phyloP scores from a whole-genome alignment of 176 grass and related monocot species.

The Eragrostis curvula region DNA sequence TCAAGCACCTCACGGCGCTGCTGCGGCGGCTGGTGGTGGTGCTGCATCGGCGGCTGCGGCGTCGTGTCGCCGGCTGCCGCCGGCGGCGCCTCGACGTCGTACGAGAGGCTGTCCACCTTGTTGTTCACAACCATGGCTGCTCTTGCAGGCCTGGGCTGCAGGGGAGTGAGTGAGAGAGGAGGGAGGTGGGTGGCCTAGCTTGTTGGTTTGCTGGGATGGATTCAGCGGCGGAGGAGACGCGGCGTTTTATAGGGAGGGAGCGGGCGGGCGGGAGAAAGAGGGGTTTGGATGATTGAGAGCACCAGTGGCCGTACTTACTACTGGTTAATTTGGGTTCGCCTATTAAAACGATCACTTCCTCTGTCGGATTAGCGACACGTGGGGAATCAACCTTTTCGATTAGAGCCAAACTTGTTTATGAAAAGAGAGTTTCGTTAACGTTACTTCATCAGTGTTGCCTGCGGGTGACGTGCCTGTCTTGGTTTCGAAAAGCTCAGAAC shows the following conservation, averaged over 20 bases:
- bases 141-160: background rate
- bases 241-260: slow-evolving; percentile 30
- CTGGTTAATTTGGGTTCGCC: slow-evolving; percentile 21
- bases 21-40: too few relatives aligned
- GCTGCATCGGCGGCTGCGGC: background rate
- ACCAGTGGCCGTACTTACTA: background rate
- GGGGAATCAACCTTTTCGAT: background rate
- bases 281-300: background rate
- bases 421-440: background rate
- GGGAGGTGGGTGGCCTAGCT: background rate
- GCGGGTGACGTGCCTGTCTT: background rate
- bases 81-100: slow-evolving; percentile 50
- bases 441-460: background rate
- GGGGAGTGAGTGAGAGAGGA: slow-evolving; percentile 11
- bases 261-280: background rate
- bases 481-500: too few relatives aligned
- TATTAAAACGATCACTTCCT: background rate
- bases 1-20: slow-evolving; percentile 28
- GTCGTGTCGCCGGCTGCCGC: background rate
- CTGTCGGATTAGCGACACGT: background rate
- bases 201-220: slow-evolving; percentile 14
- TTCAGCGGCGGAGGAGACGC: slow-evolving; percentile 20
- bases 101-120: slow-evolving; percentile 70
- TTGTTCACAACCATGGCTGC: slow-evolving; percentile 50
- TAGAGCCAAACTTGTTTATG: background rate